Evolutionary conservation across 805 yeast species (phyloP).

Genomic region (Lachancea kluyveri): DNA sequence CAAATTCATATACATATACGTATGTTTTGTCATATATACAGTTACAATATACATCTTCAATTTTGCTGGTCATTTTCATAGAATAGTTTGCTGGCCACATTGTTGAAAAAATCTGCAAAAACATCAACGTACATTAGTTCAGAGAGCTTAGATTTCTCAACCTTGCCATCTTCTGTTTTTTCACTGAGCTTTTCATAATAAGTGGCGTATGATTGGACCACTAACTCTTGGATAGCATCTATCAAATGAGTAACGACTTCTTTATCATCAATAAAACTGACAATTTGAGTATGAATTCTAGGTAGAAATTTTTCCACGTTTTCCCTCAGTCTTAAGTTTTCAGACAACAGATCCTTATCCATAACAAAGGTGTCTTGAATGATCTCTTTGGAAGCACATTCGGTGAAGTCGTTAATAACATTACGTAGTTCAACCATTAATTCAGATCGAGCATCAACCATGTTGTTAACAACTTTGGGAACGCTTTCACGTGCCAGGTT

Average conservation of each 20-base stretch:
- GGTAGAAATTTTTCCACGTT: slow-evolving; percentile 52
- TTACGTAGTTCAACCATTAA: slow-evolving; percentile 67
- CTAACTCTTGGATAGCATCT: slow-evolving; percentile 60
- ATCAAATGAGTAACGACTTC: slow-evolving; percentile 46
- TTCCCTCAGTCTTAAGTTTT: slow-evolving; percentile 38
- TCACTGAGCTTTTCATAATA: slow-evolving; percentile 37
- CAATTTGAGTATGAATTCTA: slow-evolving; percentile 45
- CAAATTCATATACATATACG: slow-evolving; percentile 1
- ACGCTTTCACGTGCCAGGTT: slow-evolving; percentile 59
- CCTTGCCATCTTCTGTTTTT: slow-evolving; percentile 16
- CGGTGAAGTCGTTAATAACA: slow-evolving; percentile 63
- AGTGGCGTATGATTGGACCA: slow-evolving; percentile 50
- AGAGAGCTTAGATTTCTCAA: slow-evolving; percentile 32
- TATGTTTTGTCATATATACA: background rate
- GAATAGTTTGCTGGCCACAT: slow-evolving; percentile 20
- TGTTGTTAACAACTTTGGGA: slow-evolving; percentile 74
- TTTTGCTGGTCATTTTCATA: background rate
- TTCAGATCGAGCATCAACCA: slow-evolving; percentile 74
- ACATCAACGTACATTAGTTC: slow-evolving; percentile 62
- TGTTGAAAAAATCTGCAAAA: slow-evolving; percentile 43
- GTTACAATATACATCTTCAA: background rate
- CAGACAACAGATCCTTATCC: slow-evolving; percentile 22
- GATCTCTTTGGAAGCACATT: slow-evolving; percentile 45
- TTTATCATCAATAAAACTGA: slow-evolving; percentile 48
- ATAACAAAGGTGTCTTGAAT: slow-evolving; percentile 38